Evolutionary conservation across 257 asterid genomes (phyloP), one percentile per base, ranked within the genome.

Genomic region (Linderniella brevidens): DNA sequence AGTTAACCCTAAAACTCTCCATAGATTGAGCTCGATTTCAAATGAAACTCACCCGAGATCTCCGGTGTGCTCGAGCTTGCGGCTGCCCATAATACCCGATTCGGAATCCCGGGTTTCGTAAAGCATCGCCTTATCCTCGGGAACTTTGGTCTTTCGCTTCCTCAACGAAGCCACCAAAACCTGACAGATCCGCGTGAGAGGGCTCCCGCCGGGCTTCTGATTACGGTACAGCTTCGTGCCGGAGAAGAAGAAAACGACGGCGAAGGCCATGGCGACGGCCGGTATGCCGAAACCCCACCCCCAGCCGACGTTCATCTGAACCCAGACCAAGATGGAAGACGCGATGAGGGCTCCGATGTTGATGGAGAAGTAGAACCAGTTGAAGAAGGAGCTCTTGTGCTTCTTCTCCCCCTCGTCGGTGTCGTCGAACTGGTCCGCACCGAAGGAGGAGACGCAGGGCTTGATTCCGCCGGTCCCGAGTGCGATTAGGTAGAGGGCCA

Each of bases 241-340:
- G 8, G 75, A 70, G 63, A 74, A 77, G 87, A 74, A 77, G 60
- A 66, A 60, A 1, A 53, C 69, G 32, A 66, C 71, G 8, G 80
- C 87, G 37, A 77, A 46, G 0, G 68, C 82, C 82, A 77, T 77
- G 0, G 82, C 65, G 17, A 66, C 82, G 3, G 87, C 69, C 1
- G 82, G 87, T 42, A 77, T 64, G 17, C 87, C 80, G 13, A 77
- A 77, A n/a, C 87, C 87, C 87, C 82, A 77, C 1, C 68, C 69
- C 87, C 87, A 74, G 5, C 79, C 79, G 8, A 77, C 73, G 29
- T 68, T 62, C n/a, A 58, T 67, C 62, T 74, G 87, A 10, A 74
- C 50, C 58, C 61, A 77, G 0, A 74, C 77, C 32, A 77, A 57
- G 50, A 71, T 73, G 8, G 82, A 78, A 11, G 73, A 12, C 12